Base-by-base conservation (phyloP, 352 stramenopile genomes). In the Globisporangium carolinianum region DNA sequence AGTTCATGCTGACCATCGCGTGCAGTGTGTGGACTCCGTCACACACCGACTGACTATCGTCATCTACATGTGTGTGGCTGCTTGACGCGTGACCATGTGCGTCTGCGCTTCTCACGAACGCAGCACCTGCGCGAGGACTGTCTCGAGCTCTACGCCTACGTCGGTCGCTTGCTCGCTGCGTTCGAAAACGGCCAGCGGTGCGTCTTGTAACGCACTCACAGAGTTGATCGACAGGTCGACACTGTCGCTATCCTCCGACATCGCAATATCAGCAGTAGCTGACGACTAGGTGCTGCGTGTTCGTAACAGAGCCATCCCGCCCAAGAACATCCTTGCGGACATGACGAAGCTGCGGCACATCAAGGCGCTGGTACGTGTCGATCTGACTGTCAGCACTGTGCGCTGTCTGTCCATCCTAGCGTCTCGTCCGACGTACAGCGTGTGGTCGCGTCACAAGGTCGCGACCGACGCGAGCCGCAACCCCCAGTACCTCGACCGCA, bases 311-410 rank as follows among this genome's bases (percentile, higher is more conserved):
- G 24, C 24, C 24, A 32, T 32, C 24, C 55, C 52, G 38, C 81
- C 79, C 38, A 91, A 87, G 57, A 89, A 90, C 65, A 75, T 94
- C n/a, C 61, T 94, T 12, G 76, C 82, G 0, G 82, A 94, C 42
- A 60, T 68, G 12, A 72, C 62, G 24, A 92, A 91, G 47, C 58
- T 92, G 7, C 79, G 80, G 9, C 69, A 86, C 24, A 48, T 92
- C 35, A 91, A 91, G 68, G 73, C 78, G 0, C 67, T 94, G 52
- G 76, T 94, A 65, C 15, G 75, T 45, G 17, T 14, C 6, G 12
- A 6, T 17, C 36, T 24, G 24, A 5, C 6, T 6, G 5, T 41
- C 36, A 11, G 7, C 9, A n/a, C 35, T 53, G 12, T 3, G 24
- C 24, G 24, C 24, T 32, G 2, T 32, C 24, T 32, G 24, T 32